A percentile compares a stretch with the other conserved stretches of the same genome.
phyloP scores from a whole-genome alignment of 2,329 filamentous ascomycete species.

The Sclerotiophoma versabilis region DNA sequence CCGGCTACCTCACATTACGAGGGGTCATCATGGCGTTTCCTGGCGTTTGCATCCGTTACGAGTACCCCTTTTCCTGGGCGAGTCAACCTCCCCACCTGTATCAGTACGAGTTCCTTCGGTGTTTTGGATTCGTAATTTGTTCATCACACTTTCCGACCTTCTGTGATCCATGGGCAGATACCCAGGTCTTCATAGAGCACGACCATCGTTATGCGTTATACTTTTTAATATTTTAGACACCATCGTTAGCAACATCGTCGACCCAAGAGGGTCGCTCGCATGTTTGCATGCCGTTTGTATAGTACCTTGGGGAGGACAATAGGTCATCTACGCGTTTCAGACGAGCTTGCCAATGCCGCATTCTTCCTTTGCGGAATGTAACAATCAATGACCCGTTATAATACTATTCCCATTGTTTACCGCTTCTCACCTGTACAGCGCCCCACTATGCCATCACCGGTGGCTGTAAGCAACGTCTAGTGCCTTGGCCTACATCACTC shows the following conservation, averaged over 20 bases:
- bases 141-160: conserved; percentile 19
- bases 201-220: conserved; percentile 48
- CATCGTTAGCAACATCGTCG: conserved; percentile 38
- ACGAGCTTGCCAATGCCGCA: conserved; percentile 37
- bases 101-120: conserved; percentile 31
- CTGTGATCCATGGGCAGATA: conserved; percentile 27
- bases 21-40: conserved; percentile 28
- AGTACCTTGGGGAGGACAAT: conserved; percentile 30
- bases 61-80: conserved; percentile 36
- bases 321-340: conserved; percentile 19
- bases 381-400: conserved; percentile 23
- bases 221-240: conserved; percentile 47
- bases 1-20: conserved; percentile 10
- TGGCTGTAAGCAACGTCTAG: neutral
- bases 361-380: conserved; percentile 17
- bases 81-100: conserved; percentile 41
- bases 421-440: conserved; percentile 2
- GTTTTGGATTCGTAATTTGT: conserved; percentile 10
- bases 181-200: conserved; percentile 34
- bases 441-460: neutral
- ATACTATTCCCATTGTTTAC: neutral
- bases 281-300: conserved; percentile 47
- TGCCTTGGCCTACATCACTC: conserved; percentile 32
- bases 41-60: conserved; percentile 31
- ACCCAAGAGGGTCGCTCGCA: conserved; percentile 16